Evolutionary conservation across 2,329 filamentous ascomycete genomes (phyloP), one percentile per base, ranked within the genome.

Genomic region (Calonectria hawksworthii): DNA sequence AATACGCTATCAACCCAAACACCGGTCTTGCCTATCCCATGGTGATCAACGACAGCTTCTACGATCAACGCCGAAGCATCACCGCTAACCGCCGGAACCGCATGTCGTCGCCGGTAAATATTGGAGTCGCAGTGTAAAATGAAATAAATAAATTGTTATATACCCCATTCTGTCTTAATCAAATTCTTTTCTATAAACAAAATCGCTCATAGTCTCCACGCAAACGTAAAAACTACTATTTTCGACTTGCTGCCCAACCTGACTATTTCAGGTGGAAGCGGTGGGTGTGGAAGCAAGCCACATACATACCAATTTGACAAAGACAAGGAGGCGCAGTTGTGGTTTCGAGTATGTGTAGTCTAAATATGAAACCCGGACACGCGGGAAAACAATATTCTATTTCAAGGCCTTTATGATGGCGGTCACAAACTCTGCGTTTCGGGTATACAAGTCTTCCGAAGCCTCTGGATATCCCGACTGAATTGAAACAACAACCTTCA

Each of bases 371-470:
- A 47, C 44, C 10, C 44, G 10, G 6, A 10, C 8, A n/a, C 41
- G 41, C 8, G 18, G 41, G 41, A 18, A 13, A 13, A 3, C 44
- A 47, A 4, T 13, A 1, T 41, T 38, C 36, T 59, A 14, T 36
- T 36, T 59, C 9, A 63, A 21, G 34, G 11, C 56, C 14, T 63
- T 28, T 21, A 63, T 41, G 36, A 63, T 63, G 16, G 34, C 14
- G 8, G 34, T 13, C n/a, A 63, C 56, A 41, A 63, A 44, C 16
- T 63, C 56, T 9, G 56, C 56, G 38, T 63, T 63, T 28, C n/a
- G 56, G 21, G 56, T 63, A 26, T 63, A 63, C 34, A 63, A 23
- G n/a, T 41, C 56, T 4, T 63, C 56, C n/a, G 56, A 63, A 63
- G 56, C 56, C 36, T 63, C 56, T 28, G 56, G 56, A 13, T 63